Conservation (phyloP, 2,329 filamentous ascomycete genomes). For the Tolypocladium guangdongense region DNA sequence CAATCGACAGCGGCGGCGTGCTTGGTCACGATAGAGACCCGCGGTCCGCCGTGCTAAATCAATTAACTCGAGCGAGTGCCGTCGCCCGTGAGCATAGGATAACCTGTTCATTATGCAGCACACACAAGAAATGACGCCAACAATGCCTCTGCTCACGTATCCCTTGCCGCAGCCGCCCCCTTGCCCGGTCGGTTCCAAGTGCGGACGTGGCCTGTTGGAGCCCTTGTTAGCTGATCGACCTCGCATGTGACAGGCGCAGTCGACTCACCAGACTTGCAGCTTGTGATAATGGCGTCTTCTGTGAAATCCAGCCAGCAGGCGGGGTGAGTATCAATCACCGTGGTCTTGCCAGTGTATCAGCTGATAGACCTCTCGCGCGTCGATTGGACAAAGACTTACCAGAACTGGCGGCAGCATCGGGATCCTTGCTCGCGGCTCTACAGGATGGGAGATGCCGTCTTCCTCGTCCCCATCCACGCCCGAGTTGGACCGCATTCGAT, state of each 20-base stretch:
- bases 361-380: not conserved
- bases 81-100: not conserved
- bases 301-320: slow-evolving; percentile 89
- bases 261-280: slow-evolving; percentile 73
- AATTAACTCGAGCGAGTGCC: not conserved
- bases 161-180: not conserved
- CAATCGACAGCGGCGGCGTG: not conserved
- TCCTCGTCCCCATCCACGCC: slow-evolving; percentile 46
- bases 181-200: slow-evolving; percentile 57
- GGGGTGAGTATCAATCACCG: slow-evolving; percentile 75
- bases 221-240: slow-evolving; percentile 7
- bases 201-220: slow-evolving; percentile 54
- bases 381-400: slow-evolving; percentile 37
- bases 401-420: slow-evolving; percentile 85
- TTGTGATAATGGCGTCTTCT: slow-evolving; percentile 84
- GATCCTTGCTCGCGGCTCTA: slow-evolving; percentile 74
- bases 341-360: slow-evolving; percentile 42
- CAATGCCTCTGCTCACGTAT: not conserved
- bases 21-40: not conserved
- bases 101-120: not conserved
- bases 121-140: not conserved
- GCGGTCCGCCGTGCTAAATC: not conserved
- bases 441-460: slow-evolving; percentile 58
- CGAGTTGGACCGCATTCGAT: slow-evolving; percentile 60
- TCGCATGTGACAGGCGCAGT: slow-evolving; percentile 1